Base-by-base conservation (phyloP, 2,329 filamentous ascomycete genomes). In the Neonectria sp. region DNA sequence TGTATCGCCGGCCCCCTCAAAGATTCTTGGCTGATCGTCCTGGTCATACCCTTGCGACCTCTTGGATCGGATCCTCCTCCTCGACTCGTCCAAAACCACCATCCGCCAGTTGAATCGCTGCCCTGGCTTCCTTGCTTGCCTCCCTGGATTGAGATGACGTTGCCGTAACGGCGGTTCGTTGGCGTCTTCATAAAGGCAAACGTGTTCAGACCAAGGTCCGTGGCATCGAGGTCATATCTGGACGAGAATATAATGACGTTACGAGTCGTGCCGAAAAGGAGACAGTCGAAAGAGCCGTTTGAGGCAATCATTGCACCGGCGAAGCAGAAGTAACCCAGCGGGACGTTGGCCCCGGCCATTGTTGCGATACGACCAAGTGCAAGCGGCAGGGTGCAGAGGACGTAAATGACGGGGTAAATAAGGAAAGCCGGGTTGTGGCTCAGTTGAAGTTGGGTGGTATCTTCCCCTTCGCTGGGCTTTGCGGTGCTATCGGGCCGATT, bases 321-420 rank as follows among this genome's bases (percentile, higher is more conserved):
- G 12, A 90, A 83, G 74, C 86, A 87, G 75, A 90, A 91, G 75
- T 88, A 91, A 0, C 77, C 79, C 1, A 89, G 81, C 0, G 86
- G 84, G 4, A 90, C 83, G 0, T 80, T 56, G 11, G 82, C 79
- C 1, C 88, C 86, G 0, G 87, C 85, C 86, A 93, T 91, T 24
- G 85, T 86, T 17, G 86, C 86, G 74, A 93, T 90, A 66, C 91
- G 87, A 15, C 90, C 89, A 0, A 88, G 84, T 5, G 90, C 90
- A 1, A 93, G 82, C 0, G 91, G 91, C 0, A 90, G 83, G 0
- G 91, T 93, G 75, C 91, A 91, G n/a, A 91, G 72, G 7, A 92
- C 85, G 76, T 93, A 93, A 69, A 93, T 90, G 70, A 91, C 75
- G 0, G 91, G 91, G 67, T 93, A 93, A 8, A 92, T 83, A 33